Percentiles rank a stretch among this genome's conserved stretches.
Conservation (phyloP, 768 basidiomycete species). For the Mycena filopes region DNA sequence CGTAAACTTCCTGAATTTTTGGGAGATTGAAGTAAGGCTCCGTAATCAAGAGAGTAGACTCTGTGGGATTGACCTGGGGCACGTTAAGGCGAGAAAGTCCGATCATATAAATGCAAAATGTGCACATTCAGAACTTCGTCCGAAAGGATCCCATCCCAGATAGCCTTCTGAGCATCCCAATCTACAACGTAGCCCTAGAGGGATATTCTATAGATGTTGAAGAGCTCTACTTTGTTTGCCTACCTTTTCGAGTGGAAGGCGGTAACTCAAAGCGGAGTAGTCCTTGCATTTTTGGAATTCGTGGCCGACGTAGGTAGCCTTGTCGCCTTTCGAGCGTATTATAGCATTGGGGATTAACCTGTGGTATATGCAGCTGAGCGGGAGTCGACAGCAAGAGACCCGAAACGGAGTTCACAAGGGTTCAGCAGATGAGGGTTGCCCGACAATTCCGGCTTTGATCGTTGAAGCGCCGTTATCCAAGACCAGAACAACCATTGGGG, state of each 20-base stretch:
- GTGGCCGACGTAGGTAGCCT: conserved; percentile 85
- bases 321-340: conserved; percentile 86
- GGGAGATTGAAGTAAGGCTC: conserved; percentile 96
- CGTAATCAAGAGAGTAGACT: conserved; percentile 84
- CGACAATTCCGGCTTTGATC: conserved; percentile 78
- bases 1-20: conserved; percentile 91
- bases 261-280: conserved; percentile 82
- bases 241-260: conserved; percentile 91
- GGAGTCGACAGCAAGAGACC: not conserved
- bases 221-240: conserved; percentile 30
- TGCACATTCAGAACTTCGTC: conserved; percentile 73
- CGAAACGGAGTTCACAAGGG: conserved; percentile 13
- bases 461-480: conserved; percentile 90
- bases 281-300: conserved; percentile 83
- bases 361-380: conserved; percentile 10
- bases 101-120: not conserved
- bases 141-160: conserved; percentile 94
- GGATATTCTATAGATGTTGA: conserved; percentile 27
- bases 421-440: conserved; percentile 33
- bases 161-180: conserved; percentile 94
- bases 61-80: conserved; percentile 73
- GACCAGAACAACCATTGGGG: conserved; percentile 59
- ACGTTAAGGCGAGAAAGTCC: not conserved
- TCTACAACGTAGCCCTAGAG: conserved; percentile 89
- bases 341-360: conserved; percentile 87